phyloP scores from a whole-genome alignment of 164 flowering plant species.

The Vitis labrusca region DNA sequence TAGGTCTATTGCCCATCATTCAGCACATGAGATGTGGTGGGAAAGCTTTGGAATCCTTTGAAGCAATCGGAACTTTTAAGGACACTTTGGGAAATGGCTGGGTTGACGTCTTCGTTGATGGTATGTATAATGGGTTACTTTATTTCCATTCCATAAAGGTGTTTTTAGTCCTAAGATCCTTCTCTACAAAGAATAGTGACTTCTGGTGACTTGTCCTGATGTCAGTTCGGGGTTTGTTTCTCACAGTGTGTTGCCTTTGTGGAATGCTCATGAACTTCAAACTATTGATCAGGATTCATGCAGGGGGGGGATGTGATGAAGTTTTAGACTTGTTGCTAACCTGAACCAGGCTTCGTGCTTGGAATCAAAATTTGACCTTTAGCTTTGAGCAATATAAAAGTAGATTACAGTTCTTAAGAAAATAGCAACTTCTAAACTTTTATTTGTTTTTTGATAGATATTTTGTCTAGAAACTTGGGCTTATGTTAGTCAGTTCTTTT shows the following conservation, averaged over 20 bases:
- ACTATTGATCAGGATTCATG: neutral
- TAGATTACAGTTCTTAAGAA: too few relatives aligned
- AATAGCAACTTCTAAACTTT: too few relatives aligned
- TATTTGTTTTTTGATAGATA: neutral
- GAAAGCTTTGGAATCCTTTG: slow-evolving; percentile 46
- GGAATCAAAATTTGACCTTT: neutral
- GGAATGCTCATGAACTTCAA: neutral
- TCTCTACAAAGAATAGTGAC: neutral
- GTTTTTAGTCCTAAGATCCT: neutral
- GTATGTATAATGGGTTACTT: slow-evolving; percentile 35
- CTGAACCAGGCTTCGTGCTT: neutral
- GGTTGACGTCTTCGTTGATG: slow-evolving; percentile 64
- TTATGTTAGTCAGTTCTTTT: neutral
- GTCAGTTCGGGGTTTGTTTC: neutral
- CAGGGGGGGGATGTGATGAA: neutral
- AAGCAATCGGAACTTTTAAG: slow-evolving; percentile 31
- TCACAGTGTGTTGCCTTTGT: neutral
- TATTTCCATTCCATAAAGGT: neutral
- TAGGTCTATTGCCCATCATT: slow-evolving; percentile 85
- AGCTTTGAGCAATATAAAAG: too few relatives aligned
- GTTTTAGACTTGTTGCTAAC: neutral
- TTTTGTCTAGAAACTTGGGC: neutral
- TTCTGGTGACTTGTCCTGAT: neutral
- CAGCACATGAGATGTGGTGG: slow-evolving; percentile 52
- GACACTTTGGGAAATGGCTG: slow-evolving; percentile 31